Conservation (phyloP, 768 basidiomycete genomes). For the Porphyrellus cyaneotinctus region DNA sequence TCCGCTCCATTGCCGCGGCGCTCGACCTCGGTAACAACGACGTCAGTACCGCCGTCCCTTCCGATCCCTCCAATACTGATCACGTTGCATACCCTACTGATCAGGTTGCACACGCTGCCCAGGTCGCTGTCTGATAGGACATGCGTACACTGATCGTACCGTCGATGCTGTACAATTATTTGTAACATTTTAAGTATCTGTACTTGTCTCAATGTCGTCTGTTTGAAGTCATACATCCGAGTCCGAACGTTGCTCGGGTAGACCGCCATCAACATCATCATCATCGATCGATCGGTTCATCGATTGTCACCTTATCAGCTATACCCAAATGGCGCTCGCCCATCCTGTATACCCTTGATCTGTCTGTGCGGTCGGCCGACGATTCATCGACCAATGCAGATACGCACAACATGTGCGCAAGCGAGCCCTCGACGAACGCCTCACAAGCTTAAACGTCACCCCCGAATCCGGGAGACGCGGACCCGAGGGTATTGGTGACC, state of each 20-base stretch:
- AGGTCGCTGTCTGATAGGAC: background rate
- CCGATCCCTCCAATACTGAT: background rate
- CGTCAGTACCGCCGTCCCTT: constrained; percentile 24
- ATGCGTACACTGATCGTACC: background rate
- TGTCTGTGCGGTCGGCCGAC: background rate
- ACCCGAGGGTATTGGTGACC: constrained; percentile 2
- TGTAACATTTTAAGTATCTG: constrained; percentile 12
- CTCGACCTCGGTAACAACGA: constrained; percentile 36
- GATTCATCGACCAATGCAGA: background rate
- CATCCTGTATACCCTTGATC: too few species aligned
- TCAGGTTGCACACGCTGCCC: background rate
- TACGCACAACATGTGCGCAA: background rate
- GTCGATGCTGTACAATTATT: constrained; percentile 5
- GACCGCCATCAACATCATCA: background rate
- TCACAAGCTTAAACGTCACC: background rate
- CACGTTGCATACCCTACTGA: background rate
- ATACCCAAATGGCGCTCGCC: background rate
- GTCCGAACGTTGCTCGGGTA: too few species aligned
- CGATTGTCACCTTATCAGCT: background rate
- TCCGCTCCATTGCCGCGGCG: constrained; percentile 41
- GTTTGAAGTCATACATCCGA: background rate
- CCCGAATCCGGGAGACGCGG: constrained; percentile 8
- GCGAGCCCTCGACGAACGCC: background rate
- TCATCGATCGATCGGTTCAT: background rate
- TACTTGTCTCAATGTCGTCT: background rate